A percentile compares a stretch with the other conserved stretches of the same genome.
Evolutionary conservation across 768 basidiomycete species (phyloP).

Genomic region (Leccinum uliginosum): DNA sequence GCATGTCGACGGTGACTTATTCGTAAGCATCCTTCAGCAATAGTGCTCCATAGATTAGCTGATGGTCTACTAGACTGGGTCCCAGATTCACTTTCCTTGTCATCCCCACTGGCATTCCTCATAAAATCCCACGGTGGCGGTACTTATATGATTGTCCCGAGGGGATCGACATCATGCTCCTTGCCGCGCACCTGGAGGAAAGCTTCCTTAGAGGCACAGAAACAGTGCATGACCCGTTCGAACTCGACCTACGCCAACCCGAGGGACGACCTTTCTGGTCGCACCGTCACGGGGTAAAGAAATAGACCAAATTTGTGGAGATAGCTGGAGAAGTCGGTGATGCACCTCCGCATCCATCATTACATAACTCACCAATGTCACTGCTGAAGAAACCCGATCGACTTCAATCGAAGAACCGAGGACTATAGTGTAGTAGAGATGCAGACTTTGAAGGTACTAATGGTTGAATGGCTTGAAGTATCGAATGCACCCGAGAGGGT

Average conservation of each 20-base stretch:
- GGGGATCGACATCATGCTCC: slow-evolving; percentile 4
- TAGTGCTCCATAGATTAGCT: background rate
- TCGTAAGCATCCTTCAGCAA: background rate
- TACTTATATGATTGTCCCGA: background rate
- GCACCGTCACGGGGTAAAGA: slow-evolving; percentile 4
- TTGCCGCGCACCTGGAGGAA: slow-evolving; percentile 2
- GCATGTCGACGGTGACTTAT: slow-evolving; percentile 5
- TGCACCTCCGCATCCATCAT: slow-evolving; percentile 53
- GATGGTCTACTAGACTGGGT: background rate
- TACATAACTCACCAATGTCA: slow-evolving; percentile 60
- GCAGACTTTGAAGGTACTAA: slow-evolving; percentile 1
- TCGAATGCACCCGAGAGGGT: slow-evolving; percentile 2
- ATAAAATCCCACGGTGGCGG: slow-evolving; percentile 4
- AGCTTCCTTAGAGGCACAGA: background rate
- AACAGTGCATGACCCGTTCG: background rate
- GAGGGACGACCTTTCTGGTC: slow-evolving; percentile 2
- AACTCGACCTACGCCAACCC: slow-evolving; percentile 5
- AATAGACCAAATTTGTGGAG: background rate
- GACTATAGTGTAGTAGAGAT: slow-evolving; percentile 6
- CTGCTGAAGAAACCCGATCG: slow-evolving; percentile 40
- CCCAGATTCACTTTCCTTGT: slow-evolving; percentile 5
- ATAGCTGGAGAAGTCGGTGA: slow-evolving; percentile 6
- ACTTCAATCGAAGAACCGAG: slow-evolving; percentile 22
- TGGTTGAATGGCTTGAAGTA: slow-evolving; percentile 10
- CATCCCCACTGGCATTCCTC: slow-evolving; percentile 11